phyloP scores from a whole-genome alignment of 768 basidiomycete genomes.

The Trametes cingulata region DNA sequence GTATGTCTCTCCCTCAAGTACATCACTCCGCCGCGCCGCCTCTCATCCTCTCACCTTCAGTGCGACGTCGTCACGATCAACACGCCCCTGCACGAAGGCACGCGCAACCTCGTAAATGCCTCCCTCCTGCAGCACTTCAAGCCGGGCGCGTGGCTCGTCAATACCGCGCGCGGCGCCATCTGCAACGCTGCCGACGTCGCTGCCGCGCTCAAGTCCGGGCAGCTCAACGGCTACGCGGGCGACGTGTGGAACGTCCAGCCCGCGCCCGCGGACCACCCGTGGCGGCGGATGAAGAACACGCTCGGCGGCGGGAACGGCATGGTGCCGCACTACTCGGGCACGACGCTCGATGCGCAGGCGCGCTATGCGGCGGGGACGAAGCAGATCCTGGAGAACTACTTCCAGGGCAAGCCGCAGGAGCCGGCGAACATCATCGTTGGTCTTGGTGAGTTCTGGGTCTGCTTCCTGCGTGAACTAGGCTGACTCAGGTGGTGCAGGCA shows the following conservation, averaged over 20 bases:
- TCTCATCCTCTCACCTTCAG: too few species aligned
- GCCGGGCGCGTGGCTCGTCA: conserved; percentile 89
- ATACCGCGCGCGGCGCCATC: conserved; percentile 92
- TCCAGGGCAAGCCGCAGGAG: conserved; percentile 64
- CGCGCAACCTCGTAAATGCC: conserved; percentile 76
- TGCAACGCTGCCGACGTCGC: conserved; percentile 82
- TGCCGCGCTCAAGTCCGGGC: conserved; percentile 72
- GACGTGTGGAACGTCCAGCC: conserved; percentile 91
- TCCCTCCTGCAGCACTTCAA: conserved; percentile 88
- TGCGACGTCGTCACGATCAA: conserved; percentile 85
- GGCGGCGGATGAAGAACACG: conserved; percentile 80
- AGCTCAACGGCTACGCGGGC: conserved; percentile 55
- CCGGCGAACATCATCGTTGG: conserved; percentile 82
- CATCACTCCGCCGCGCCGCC: not conserved
- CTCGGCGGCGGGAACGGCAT: conserved; percentile 87
- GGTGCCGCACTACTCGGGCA: conserved; percentile 86
- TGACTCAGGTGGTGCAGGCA: conserved; percentile 3
- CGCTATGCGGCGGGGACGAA: conserved; percentile 78
- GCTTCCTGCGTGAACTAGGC: not conserved
- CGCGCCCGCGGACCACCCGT: conserved; percentile 82
- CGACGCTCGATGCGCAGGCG: conserved; percentile 85
- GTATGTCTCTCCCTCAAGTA: not conserved
- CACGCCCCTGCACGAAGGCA: conserved; percentile 85
- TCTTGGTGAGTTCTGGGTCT: conserved; percentile 28
- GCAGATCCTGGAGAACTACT: conserved; percentile 72